These are phyloP conservation scores for Trichoderma erinaceum DNA, from an alignment of 495 filamentous ascomycete genomes.

Conservation along the genomic window DNA sequence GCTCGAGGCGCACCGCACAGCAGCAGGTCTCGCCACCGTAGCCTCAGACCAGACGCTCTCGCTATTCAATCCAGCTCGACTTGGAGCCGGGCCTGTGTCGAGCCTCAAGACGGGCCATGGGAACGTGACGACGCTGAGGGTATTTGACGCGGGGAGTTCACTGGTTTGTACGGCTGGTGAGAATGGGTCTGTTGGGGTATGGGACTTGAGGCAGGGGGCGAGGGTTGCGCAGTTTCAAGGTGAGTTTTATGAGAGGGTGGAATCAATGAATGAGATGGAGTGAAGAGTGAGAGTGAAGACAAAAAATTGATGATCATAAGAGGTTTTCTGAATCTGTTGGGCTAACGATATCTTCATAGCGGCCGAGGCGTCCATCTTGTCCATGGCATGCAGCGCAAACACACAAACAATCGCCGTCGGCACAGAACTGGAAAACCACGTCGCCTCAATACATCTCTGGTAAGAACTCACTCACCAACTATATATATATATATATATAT, in stretches of 20 bases:
- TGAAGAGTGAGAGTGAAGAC: constrained; percentile 18
- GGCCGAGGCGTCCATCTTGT: constrained; percentile 50
- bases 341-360: constrained; percentile 19
- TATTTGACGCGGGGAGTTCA: constrained; percentile 34
- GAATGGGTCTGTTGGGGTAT: constrained; percentile 52
- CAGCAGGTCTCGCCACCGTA: constrained; percentile 40
- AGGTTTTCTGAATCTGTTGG: constrained; percentile 17
- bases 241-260: constrained; percentile 31
- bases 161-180: constrained; percentile 55
- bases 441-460: constrained; percentile 15
- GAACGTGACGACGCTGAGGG: constrained; percentile 52
- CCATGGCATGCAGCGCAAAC: constrained; percentile 53
- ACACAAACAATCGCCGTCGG: constrained; percentile 15
- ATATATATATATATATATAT: too few relatives aligned
- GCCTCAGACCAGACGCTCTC: constrained; percentile 52
- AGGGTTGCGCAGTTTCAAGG: constrained; percentile 31
- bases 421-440: constrained; percentile 17
- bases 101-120: constrained; percentile 42
- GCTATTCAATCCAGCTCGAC: constrained; percentile 44
- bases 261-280: constrained; percentile 18
- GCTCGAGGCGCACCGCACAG: constrained; percentile 42
- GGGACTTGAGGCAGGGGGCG: constrained; percentile 48
- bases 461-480: not conserved
- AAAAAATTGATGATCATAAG: not conserved
- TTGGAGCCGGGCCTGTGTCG: constrained; percentile 36